phyloP scores from a whole-genome alignment of 148 eudicot genomes.

The Salicornia ramosissima region DNA sequence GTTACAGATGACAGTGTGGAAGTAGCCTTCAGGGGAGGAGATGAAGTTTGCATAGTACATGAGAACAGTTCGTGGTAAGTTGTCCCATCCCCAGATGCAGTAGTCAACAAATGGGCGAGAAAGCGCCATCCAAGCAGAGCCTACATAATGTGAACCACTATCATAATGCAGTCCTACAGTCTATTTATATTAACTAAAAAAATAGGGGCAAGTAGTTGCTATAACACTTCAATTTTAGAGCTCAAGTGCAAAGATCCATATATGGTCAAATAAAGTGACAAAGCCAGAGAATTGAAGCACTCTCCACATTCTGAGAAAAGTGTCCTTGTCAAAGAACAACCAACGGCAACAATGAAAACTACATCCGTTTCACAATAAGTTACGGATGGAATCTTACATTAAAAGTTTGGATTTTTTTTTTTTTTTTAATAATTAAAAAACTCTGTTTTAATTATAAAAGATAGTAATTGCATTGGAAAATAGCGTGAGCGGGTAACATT shows the following conservation, averaged over 20 bases:
- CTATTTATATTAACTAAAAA: not conserved
- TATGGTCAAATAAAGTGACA: not conserved
- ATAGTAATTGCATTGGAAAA: too few relatives aligned
- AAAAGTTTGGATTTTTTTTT: too few relatives aligned
- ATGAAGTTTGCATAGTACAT: slow-evolving; percentile 57
- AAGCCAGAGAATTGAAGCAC: not conserved
- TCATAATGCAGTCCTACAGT: not conserved
- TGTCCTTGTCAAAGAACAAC: not conserved
- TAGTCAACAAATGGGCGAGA: slow-evolving; percentile 49
- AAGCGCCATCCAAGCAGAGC: slow-evolving; percentile 62
- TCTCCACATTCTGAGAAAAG: not conserved
- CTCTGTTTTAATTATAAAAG: too few relatives aligned
- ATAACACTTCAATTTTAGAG: not conserved
- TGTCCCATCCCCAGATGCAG: slow-evolving; percentile 71
- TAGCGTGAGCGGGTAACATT: too few relatives aligned
- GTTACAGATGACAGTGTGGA: slow-evolving; percentile 54
- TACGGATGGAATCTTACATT: too few relatives aligned
- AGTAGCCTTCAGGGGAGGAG: slow-evolving; percentile 61
- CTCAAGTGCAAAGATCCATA: not conserved
- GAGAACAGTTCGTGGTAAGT: slow-evolving; percentile 45
- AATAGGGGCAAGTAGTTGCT: not conserved
- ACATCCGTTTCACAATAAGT: too few relatives aligned
- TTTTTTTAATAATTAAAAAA: too few relatives aligned
- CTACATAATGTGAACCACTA: slow-evolving; percentile 20
- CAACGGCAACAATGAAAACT: not conserved